Base-by-base conservation (phyloP, 371 early-diverging fungal species). In the Mucor irregularis region DNA sequence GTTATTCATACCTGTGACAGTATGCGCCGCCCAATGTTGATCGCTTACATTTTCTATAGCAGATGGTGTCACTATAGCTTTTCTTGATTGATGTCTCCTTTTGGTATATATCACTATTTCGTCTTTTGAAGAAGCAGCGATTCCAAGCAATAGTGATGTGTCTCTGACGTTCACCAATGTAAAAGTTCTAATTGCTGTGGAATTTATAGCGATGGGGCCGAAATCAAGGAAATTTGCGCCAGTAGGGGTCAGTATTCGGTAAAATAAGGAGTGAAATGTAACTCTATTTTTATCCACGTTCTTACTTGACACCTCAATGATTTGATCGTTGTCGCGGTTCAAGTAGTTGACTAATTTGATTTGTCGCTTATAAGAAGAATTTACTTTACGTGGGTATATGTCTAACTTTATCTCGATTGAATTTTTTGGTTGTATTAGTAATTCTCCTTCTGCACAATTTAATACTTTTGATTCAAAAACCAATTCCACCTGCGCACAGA, bases 231-330 rank as follows among this genome's bases (percentile, higher is more conserved):
- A 97, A 72, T 96, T 95, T 16, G 95, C 84, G 21, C 90, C 90
- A 24, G 83, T 81, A 6, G 92, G 85, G 4, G 91, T 93, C 24
- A 95, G 71, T 21, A 95, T 90, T 29, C 92, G 85, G 71, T 98
- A 98, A 53, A 96, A 96, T 19, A 97, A 68, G 5, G 96, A 95
- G 66, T 98, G 98, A 68, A 93, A 96, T 0, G 97, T 94, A 38
- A 98, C 92, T 4, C 93, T 83, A 56, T 95, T 89, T 56, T 90
- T 90, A 77, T 98, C 98, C 34, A 97, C 89, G 61, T 98, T 95
- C n/a, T 83, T 92, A 45, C 95, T 92, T 37, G 83, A 83, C 14
- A 98, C 93, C 51, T 95, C 91, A 16, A 98, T 84, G 35, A 89
- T 89, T 64, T 90, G 90, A 69, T 94, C 92, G 64, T 97, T 92